These are phyloP conservation scores for Exophiala xenobiotica DNA, from an alignment of 2,329 filamentous ascomycete species.

Conservation along the genomic window DNA sequence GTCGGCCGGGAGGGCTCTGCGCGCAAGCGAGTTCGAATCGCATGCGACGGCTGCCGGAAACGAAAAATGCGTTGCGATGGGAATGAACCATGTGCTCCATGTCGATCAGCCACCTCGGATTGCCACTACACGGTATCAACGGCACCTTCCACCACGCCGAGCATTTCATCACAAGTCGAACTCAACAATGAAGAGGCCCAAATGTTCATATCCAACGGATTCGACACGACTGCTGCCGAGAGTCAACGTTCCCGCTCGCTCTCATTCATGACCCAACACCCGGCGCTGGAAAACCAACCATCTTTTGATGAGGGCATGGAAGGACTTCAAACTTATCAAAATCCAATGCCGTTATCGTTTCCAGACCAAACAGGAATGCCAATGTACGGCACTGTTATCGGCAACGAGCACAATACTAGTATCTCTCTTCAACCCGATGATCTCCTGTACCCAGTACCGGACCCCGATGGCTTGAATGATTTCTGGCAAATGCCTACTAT, in stretches of 20 bases:
- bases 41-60: constrained; percentile 30
- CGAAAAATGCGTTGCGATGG: constrained; percentile 32
- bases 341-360: not conserved
- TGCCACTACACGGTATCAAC: constrained; percentile 8
- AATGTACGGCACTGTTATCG: not conserved
- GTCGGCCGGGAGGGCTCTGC: not conserved
- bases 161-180: constrained; percentile 3
- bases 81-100: constrained; percentile 27
- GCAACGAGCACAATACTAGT: constrained; percentile 2
- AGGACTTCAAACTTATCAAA: not conserved
- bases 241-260: not conserved
- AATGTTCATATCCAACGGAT: not conserved
- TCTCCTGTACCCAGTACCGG: constrained; percentile 10
- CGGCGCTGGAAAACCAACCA: not conserved
- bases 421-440: constrained; percentile 2
- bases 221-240: not conserved
- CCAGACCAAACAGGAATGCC: not conserved
- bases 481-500: constrained; percentile 17
- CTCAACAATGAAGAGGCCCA: not conserved
- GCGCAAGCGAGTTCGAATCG: constrained; percentile 28
- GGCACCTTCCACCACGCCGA: not conserved
- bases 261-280: not conserved
- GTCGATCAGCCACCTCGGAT: constrained; percentile 1
- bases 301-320: not conserved
- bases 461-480: constrained; percentile 8